Conservation (phyloP, 305 asterid genomes). For the Fraxinus floribunda region DNA sequence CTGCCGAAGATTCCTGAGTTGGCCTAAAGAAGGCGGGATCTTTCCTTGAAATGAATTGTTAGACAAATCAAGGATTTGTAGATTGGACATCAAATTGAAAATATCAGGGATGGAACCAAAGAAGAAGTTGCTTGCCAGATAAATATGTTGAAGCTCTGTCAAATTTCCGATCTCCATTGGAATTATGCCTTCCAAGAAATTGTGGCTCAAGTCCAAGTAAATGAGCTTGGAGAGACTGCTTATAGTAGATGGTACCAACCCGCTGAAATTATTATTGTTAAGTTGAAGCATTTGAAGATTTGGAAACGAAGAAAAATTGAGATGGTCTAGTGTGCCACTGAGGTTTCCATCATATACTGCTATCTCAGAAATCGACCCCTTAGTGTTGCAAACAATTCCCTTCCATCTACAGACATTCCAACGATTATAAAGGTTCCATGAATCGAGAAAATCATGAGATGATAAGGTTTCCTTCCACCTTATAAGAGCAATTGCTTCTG, state of each 20-base stretch:
- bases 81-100: conserved; percentile 25
- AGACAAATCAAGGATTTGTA: conserved; percentile 35
- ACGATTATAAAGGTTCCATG: background rate
- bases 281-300: background rate
- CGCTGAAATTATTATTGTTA: conserved; percentile 4
- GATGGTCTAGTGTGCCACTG: background rate
- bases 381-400: background rate
- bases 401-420: background rate
- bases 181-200: conserved; percentile 14
- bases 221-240: conserved; percentile 33
- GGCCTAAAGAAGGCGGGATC: conserved; percentile 49
- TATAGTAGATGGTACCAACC: conserved; percentile 30
- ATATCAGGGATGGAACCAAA: conserved; percentile 38
- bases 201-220: conserved; percentile 39
- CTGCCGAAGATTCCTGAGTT: conserved; percentile 31
- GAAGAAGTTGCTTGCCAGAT: conserved; percentile 29
- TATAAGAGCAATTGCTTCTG: background rate
- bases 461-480: background rate
- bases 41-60: conserved; percentile 41
- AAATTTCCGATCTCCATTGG: background rate
- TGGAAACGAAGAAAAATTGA: background rate
- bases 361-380: background rate
- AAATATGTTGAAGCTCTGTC: conserved; percentile 27
- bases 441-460: background rate
- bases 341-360: background rate